phyloP scores from a whole-genome alignment of 768 basidiomycete species.

The Fistulinella prunicolor region DNA sequence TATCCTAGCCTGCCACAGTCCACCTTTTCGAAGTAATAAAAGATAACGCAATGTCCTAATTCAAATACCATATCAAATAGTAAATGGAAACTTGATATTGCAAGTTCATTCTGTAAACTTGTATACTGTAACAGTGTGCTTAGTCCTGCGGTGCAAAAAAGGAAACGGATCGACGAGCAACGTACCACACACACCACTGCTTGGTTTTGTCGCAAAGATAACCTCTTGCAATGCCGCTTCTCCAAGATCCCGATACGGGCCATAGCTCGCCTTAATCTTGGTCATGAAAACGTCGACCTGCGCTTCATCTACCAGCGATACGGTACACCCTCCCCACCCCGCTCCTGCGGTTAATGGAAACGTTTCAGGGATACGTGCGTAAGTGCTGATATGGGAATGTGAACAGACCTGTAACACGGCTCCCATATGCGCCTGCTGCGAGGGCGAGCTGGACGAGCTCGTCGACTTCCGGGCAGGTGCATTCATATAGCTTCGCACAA shows the following conservation, averaged over 20 bases:
- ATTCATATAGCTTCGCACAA: conserved; percentile 69
- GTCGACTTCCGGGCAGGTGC: conserved; percentile 78
- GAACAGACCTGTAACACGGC: conserved; percentile 72
- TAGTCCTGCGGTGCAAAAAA: neutral
- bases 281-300: conserved; percentile 62
- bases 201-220: conserved; percentile 82
- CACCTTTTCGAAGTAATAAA: neutral
- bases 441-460: conserved; percentile 61
- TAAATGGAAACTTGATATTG: neutral
- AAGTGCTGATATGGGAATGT: neutral
- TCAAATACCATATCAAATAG: neutral
- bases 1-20: neutral
- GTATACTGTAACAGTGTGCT: conserved; percentile 18
- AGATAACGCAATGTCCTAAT: neutral
- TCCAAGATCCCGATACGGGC: conserved; percentile 58
- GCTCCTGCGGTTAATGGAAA: conserved; percentile 48
- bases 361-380: neutral
- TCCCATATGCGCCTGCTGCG: conserved; percentile 74
- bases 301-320: conserved; percentile 70
- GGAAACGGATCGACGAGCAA: conserved; percentile 14
- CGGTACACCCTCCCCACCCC: conserved; percentile 90
- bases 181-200: conserved; percentile 78
- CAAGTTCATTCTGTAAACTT: conserved; percentile 26
- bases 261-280: conserved; percentile 57
- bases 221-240: conserved; percentile 59